Evolutionary conservation across 2,329 filamentous ascomycete genomes (phyloP), one percentile per base, ranked within the genome.

Genomic region (Dendryphion nanum): DNA sequence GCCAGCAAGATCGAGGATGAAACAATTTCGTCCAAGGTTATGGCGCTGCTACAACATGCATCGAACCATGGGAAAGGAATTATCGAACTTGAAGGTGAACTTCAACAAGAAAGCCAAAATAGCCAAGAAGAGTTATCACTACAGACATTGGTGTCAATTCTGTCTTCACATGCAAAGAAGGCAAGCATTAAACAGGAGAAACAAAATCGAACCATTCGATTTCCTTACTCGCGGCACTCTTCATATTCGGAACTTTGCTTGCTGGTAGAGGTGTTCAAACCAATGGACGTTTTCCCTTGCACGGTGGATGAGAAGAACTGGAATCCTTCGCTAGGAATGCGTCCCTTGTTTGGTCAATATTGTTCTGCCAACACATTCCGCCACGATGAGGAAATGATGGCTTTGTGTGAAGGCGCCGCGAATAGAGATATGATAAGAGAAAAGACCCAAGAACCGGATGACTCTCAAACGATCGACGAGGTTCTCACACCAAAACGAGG

Each of bases 211-310:
- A 50, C 54, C 0, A 67, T 67, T 17, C 73, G 69, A 15, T 96
- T 95, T 49, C 87, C 90, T 0, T 96, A 90, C 57, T 91, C 91
- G 0, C 79, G 91, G 1, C 91, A 97, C 63, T 94, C 91, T 0
- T 95, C 88, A 0, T 91, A 93, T 43, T 70, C 73, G 0, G 91
- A 96, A 59, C 75, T 95, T 3, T 85, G 87, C 46, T 67, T 81
- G 37, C 68, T 96, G 1, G 73, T 95, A 1, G 60, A 71, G 3
- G 71, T 74, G 0, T 86, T 96, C 51, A 77, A 70, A 18, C 89
- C 89, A 0, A 79, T 69, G 31, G 89, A 96, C 51, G 72, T 96
- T 2, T 86, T 85, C 71, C 89, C 90, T 0, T 95, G 89, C 56
- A 95, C 89, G 0, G 67, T 74, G 2, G 76, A 88, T 43, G 65